phyloP scores from a whole-genome alignment of 2,329 filamentous ascomycete species.

The Colletotrichum navitas region DNA sequence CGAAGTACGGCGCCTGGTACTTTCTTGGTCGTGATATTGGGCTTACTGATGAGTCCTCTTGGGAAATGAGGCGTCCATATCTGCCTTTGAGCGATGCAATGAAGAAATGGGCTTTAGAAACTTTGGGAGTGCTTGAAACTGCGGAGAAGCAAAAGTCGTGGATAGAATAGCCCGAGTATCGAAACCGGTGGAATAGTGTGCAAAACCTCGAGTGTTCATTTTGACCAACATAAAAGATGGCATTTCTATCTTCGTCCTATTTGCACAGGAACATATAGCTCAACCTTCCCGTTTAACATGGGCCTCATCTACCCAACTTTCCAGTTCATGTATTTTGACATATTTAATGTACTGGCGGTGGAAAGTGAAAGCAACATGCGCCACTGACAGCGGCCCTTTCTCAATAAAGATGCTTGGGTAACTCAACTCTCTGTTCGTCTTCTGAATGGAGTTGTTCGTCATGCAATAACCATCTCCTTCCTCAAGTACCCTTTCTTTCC shows the following conservation, averaged over 20 bases:
- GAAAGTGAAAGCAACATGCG: slow-evolving; percentile 58
- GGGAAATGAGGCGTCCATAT: slow-evolving; percentile 60
- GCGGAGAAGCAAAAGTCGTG: slow-evolving; percentile 47
- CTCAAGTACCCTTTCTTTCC: slow-evolving; percentile 55
- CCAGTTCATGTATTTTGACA: slow-evolving; percentile 48
- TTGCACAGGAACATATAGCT: background rate
- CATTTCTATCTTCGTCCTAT: no score
- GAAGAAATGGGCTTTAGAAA: slow-evolving; percentile 58
- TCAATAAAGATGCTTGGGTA: slow-evolving; percentile 57
- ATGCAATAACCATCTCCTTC: slow-evolving; percentile 60
- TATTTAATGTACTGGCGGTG: slow-evolving; percentile 59
- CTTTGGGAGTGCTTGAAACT: slow-evolving; percentile 53
- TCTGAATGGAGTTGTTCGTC: slow-evolving; percentile 58
- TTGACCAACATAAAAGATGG: no score
- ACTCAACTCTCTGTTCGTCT: slow-evolving; percentile 57
- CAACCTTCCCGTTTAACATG: background rate
- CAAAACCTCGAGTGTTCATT: background rate
- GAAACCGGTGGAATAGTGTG: background rate
- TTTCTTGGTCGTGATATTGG: slow-evolving; percentile 56
- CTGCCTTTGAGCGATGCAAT: slow-evolving; percentile 52
- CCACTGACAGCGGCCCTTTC: slow-evolving; percentile 42
- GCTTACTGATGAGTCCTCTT: slow-evolving; percentile 51
- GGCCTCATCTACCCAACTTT: slow-evolving; percentile 44
- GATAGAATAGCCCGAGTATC: slow-evolving; percentile 6
- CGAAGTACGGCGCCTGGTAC: slow-evolving; percentile 60